A percentile compares a stretch with the other conserved stretches of the same genome.
These are phyloP conservation scores for Kandelia obovata DNA, from an alignment of 345 rosid genomes.

Conservation along the genomic window DNA sequence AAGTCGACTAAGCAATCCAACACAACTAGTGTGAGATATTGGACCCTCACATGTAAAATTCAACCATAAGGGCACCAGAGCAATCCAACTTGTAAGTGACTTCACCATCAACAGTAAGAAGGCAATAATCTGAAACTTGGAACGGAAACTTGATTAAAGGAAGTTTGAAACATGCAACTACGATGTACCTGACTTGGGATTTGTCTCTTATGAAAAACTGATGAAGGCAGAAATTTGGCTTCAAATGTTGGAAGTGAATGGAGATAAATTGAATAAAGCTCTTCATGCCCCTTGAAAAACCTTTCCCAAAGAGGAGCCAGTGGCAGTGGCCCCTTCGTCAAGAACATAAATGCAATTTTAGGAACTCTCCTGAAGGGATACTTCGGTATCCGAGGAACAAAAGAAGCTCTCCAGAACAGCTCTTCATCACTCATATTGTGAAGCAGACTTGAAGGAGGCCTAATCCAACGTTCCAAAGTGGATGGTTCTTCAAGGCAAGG, in stretches of 20 bases:
- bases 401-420: slow-evolving; percentile 86
- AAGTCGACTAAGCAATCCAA: background rate
- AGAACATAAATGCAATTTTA: slow-evolving; percentile 93
- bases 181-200: slow-evolving; percentile 78
- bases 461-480: slow-evolving; percentile 53
- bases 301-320: slow-evolving; percentile 90
- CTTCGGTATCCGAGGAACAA: slow-evolving; percentile 54
- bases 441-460: slow-evolving; percentile 51
- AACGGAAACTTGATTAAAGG: background rate
- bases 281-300: slow-evolving; percentile 75
- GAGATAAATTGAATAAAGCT: slow-evolving; percentile 67
- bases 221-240: slow-evolving; percentile 46
- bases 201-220: slow-evolving; percentile 68
- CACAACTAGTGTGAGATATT: background rate
- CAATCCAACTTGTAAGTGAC: background rate
- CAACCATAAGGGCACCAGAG: slow-evolving; percentile 2
- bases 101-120: background rate
- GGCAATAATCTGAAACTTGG: background rate
- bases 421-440: slow-evolving; percentile 75
- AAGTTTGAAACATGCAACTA: background rate
- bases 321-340: slow-evolving; percentile 90
- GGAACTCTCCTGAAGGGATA: slow-evolving; percentile 77
- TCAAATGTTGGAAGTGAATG: slow-evolving; percentile 77
- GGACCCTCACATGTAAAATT: background rate
- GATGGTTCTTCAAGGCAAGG: slow-evolving; percentile 41